Conservation (phyloP, 495 filamentous ascomycete species). For the Acidiella bohemica region DNA sequence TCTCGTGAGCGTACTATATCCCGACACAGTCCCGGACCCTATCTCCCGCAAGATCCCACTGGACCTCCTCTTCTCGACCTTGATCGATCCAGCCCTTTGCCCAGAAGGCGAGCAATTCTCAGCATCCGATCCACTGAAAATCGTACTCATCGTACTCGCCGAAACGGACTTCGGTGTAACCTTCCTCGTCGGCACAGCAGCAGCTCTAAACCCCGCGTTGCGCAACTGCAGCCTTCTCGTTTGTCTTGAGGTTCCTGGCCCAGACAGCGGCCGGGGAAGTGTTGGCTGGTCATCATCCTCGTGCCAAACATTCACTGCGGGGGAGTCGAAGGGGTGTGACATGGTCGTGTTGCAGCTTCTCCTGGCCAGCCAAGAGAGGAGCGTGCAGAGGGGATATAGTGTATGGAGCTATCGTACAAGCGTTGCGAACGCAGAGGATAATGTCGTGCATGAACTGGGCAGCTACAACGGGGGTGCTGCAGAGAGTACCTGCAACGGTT, state of each 20-base stretch:
- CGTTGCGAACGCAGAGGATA: no score
- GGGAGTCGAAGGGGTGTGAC: conserved; percentile 1
- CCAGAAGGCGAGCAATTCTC: conserved; percentile 13
- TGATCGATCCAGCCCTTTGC: neutral
- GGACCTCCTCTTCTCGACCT: conserved; percentile 3
- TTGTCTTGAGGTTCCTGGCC: conserved; percentile 12
- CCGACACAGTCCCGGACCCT: no score
- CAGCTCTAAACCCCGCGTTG: conserved; percentile 17
- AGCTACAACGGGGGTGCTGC: no score
- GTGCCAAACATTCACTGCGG: neutral
- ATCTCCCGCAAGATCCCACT: conserved; percentile 16
- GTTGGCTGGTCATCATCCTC: neutral
- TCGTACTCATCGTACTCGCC: conserved; percentile 1
- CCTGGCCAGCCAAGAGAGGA: no score
- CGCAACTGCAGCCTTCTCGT: conserved; percentile 15
- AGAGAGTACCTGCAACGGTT: no score
- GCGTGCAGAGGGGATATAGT: no score
- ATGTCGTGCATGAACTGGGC: no score
- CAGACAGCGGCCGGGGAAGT: conserved; percentile 3
- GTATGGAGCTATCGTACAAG: no score
- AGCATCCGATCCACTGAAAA: conserved; percentile 2
- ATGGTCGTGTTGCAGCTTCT: conserved; percentile 1
- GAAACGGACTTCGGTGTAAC: conserved; percentile 15
- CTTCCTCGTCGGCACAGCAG: conserved; percentile 12
- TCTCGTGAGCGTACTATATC: conserved; percentile 5